Evolutionary conservation across 2,329 filamentous ascomycete species (phyloP), one percentile per base, ranked within the genome.

Genomic region (Lasiodiplodia theobromae): DNA sequence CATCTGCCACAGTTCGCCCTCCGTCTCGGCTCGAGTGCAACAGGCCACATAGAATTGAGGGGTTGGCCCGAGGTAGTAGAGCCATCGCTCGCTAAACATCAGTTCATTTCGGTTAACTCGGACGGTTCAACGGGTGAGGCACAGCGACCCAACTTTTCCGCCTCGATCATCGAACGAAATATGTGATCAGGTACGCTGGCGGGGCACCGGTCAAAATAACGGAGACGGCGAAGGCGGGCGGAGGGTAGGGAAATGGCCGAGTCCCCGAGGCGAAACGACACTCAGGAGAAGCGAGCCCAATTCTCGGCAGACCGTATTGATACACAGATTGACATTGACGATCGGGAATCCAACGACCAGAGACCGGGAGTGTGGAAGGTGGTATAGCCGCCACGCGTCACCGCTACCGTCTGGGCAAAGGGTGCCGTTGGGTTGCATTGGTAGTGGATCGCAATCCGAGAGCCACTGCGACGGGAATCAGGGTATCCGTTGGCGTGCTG

Each of bases 361-460:
- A 64, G 44, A 64, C 47, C 60, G 47, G 60, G 60, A 49, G 51
- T 52, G 5, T 49, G 60, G 60, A 38, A 64, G 47, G 28, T 21
- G 37, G 12, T 64, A 21, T 47, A n/a, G 14, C 60, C 60, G 31
- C 60, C 60, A 51, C 47, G 60, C 60, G n/a, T 64, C 37, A n/a
- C 47, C 60, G 21, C 47, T 34, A 34, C 18, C 10, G 60, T 8
- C 60, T 18, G 52, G 51, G 60, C 28, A 47, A 64, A 64, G 60
- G 47, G 31, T 64, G 51, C 60, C 60, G 60, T 51, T 52, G 47
- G 44, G 47, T 64, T 52, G 60, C 60, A 64, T 64, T 49, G 44
- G 60, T 16, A 64, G 60, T 28, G 47, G 60, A 64, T 64, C 60
- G 60, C 25, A 64, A 64, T 64, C 60, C 60, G 31, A 64, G 60